Percentiles rank a stretch among this genome's conserved stretches.
Conservation (phyloP, 352 stramenopile species). For the Elongisporangium undulatum region DNA sequence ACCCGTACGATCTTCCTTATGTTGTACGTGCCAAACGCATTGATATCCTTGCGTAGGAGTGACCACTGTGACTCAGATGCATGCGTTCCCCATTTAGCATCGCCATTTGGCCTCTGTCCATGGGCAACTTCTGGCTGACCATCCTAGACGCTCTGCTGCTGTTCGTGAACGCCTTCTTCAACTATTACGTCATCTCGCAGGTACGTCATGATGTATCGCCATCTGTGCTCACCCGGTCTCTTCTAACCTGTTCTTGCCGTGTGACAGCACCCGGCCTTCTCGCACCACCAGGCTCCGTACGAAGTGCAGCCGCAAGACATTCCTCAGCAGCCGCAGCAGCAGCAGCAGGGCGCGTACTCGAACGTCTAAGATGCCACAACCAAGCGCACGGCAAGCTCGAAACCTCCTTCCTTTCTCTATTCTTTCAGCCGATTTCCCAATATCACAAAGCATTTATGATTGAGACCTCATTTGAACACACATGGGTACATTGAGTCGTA, state of each 20-base stretch:
- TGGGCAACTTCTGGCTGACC: conserved; percentile 89
- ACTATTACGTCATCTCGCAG: conserved; percentile 89
- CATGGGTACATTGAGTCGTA: background rate
- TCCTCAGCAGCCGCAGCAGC: background rate
- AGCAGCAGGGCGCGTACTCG: background rate
- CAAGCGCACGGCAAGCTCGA: background rate
- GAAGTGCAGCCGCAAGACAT: conserved; percentile 3
- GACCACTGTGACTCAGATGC: background rate
- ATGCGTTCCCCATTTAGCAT: conserved; percentile 35
- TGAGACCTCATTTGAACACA: background rate
- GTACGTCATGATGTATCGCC: background rate
- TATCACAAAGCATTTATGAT: background rate
- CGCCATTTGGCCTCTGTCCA: conserved; percentile 86
- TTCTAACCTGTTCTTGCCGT: conserved; percentile 1
- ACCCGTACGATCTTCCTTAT: conserved; percentile 85
- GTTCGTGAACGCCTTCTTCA: conserved; percentile 89
- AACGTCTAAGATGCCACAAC: background rate
- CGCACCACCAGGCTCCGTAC: conserved; percentile 28
- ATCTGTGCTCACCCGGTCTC: background rate
- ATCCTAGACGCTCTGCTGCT: conserved; percentile 85
- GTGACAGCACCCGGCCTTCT: conserved; percentile 44
- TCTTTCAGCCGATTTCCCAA: background rate
- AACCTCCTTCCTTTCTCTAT: background rate
- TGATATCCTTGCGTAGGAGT: background rate
- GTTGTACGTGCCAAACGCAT: conserved; percentile 51